phyloP scores from a whole-genome alignment of 1,284 basidiomycete species.

The Leccinum subrobustum region DNA sequence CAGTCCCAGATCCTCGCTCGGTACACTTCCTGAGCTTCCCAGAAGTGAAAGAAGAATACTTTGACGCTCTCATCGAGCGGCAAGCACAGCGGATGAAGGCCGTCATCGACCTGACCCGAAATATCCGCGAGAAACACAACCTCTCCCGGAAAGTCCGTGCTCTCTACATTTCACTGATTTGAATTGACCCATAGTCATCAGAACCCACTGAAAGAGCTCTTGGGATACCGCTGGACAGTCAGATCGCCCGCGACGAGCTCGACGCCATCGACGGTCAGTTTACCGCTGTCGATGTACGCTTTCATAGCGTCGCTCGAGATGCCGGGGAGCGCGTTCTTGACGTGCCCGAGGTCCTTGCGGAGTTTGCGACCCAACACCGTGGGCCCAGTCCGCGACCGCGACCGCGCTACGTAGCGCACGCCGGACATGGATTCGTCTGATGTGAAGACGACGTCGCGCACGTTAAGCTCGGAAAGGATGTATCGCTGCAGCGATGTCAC shows the following conservation, averaged over 20 bases:
- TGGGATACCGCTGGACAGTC: neutral
- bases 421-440: constrained; percentile 87
- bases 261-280: no score
- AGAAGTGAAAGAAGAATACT: constrained; percentile 90
- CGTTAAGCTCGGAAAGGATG: constrained; percentile 94
- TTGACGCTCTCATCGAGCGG: constrained; percentile 94
- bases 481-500: constrained; percentile 85
- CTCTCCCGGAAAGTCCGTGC: constrained; percentile 81
- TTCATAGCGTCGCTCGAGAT: no score
- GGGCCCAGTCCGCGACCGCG: constrained; percentile 88
- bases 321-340: no score
- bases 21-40: constrained; percentile 97
- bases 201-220: constrained; percentile 84
- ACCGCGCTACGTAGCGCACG: constrained; percentile 75
- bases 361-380: constrained; percentile 46
- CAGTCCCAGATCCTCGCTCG: constrained; percentile 80
- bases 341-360: no score
- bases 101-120: constrained; percentile 91
- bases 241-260: no score
- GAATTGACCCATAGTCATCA: constrained; percentile 31
- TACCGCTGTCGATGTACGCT: no score
- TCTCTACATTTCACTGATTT: neutral
- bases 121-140: constrained; percentile 86
- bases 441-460: constrained; percentile 87
- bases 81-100: constrained; percentile 94